Conservation (phyloP, 2,329 filamentous ascomycete species). For the Emydomyces testavorans region DNA sequence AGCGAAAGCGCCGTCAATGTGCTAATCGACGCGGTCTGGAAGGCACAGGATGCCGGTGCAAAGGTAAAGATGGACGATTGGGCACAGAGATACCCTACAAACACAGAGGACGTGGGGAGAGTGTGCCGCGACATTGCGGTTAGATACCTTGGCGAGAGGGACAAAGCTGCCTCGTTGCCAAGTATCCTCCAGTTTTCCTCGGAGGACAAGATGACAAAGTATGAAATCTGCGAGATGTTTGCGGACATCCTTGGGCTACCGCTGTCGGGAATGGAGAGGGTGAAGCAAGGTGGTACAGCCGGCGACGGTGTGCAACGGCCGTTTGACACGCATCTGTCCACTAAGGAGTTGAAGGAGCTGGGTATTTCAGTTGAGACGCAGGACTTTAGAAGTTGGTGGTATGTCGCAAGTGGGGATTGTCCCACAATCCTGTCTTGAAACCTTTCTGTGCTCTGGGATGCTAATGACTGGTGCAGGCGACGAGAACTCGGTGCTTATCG, state of each 20-base stretch:
- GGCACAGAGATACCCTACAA: constrained; percentile 73
- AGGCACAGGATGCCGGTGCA: constrained; percentile 50
- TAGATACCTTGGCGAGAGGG: constrained; percentile 49
- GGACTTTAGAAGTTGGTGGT: constrained; percentile 74
- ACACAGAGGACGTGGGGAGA: constrained; percentile 73
- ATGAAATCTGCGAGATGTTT: constrained; percentile 70
- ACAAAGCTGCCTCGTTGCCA: constrained; percentile 46
- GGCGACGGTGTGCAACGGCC: constrained; percentile 63
- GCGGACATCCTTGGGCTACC: constrained; percentile 68
- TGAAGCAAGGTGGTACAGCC: constrained; percentile 60
- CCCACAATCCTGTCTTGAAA: neutral
- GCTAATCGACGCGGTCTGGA: constrained; percentile 65
- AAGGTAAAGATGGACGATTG: constrained; percentile 76
- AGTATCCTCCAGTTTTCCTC: constrained; percentile 71
- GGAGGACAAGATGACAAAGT: constrained; percentile 79
- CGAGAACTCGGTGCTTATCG: constrained; percentile 12
- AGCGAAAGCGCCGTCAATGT: constrained; percentile 74
- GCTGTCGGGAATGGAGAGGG: constrained; percentile 50
- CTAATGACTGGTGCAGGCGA: constrained; percentile 10
- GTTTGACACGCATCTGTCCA: constrained; percentile 81
- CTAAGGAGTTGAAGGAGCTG: constrained; percentile 57
- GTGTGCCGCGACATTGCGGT: constrained; percentile 63
- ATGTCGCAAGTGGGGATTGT: constrained; percentile 20
- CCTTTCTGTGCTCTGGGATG: neutral
- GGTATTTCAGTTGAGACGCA: constrained; percentile 63